Conservation (phyloP, 139 green algal genomes). For the Microglena sp. region DNA sequence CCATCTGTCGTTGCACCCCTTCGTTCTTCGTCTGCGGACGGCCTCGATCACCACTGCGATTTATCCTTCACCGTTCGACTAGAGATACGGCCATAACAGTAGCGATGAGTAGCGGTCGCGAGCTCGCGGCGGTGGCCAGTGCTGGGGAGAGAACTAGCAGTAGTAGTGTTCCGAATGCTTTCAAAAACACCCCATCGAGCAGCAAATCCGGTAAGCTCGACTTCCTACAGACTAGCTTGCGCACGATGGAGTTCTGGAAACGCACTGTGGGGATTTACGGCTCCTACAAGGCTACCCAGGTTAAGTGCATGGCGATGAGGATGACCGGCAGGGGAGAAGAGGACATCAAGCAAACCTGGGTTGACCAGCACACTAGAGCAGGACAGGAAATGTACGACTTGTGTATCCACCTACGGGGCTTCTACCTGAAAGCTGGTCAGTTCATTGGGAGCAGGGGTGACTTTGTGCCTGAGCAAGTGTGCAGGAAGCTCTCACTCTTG, state of each 20-base stretch:
- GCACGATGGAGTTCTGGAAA: slow-evolving; percentile 65
- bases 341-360: slow-evolving; percentile 42
- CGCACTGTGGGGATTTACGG: slow-evolving; percentile 60
- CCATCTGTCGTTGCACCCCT: too few species aligned
- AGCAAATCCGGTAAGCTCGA: too few species aligned
- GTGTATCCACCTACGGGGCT: slow-evolving; percentile 68
- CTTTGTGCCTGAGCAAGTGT: slow-evolving; percentile 81
- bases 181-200: too few species aligned
- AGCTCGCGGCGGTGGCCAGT: too few species aligned
- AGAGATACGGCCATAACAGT: too few species aligned
- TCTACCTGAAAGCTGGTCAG: slow-evolving; percentile 83
- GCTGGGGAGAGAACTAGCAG: too few species aligned
- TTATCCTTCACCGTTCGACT: too few species aligned
- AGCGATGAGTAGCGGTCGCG: too few species aligned
- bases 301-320: slow-evolving; percentile 11
- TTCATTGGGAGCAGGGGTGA: slow-evolving; percentile 76
- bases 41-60: too few species aligned
- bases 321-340: background rate
- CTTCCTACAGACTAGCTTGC: slow-evolving; percentile 11
- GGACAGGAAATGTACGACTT: slow-evolving; percentile 70
- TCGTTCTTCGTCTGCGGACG: too few species aligned
- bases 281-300: slow-evolving; percentile 67
- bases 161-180: too few species aligned
- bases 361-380: slow-evolving; percentile 54
- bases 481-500: slow-evolving; percentile 57